Percentiles rank a stretch among this genome's conserved stretches.
Evolutionary conservation across 768 basidiomycete genomes (phyloP).

Genomic region (Lactarius trivialis): DNA sequence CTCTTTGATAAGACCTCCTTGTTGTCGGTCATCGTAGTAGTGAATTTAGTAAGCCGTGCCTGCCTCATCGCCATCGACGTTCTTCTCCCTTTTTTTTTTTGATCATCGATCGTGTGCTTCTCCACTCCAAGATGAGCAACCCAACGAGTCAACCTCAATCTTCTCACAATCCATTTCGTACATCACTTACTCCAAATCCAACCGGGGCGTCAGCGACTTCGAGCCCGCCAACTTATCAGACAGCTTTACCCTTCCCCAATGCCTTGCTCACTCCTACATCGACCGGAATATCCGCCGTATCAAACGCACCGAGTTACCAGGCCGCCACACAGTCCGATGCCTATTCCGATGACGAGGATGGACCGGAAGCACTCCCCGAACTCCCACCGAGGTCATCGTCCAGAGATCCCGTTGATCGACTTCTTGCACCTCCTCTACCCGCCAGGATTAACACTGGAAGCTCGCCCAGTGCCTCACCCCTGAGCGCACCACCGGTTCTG

Average conservation of each 20-base stretch:
- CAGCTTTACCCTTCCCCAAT: background rate
- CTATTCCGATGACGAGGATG: background rate
- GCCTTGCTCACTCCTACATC: background rate
- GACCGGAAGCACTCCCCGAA: conserved; percentile 9
- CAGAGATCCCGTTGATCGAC: background rate
- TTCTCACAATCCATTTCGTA: conserved; percentile 17
- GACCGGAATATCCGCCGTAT: background rate
- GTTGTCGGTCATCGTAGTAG: background rate
- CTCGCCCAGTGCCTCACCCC: background rate
- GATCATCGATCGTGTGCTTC: background rate
- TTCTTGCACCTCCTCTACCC: background rate
- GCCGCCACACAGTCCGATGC: background rate
- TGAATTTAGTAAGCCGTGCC: background rate
- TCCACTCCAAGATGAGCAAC: background rate
- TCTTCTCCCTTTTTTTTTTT: too few relatives aligned
- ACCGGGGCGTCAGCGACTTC: conserved; percentile 11
- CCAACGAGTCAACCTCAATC: background rate
- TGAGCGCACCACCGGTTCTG: background rate
- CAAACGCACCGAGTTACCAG: conserved; percentile 1
- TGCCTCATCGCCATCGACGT: too few relatives aligned
- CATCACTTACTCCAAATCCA: conserved; percentile 6
- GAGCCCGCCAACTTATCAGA: background rate
- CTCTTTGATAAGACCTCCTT: conserved; percentile 41
- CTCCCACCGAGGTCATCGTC: conserved; percentile 5
- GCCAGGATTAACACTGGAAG: background rate